Evolutionary conservation across 2,329 filamentous ascomycete genomes (phyloP).

Genomic region (Hymenoscyphus fructigenus): DNA sequence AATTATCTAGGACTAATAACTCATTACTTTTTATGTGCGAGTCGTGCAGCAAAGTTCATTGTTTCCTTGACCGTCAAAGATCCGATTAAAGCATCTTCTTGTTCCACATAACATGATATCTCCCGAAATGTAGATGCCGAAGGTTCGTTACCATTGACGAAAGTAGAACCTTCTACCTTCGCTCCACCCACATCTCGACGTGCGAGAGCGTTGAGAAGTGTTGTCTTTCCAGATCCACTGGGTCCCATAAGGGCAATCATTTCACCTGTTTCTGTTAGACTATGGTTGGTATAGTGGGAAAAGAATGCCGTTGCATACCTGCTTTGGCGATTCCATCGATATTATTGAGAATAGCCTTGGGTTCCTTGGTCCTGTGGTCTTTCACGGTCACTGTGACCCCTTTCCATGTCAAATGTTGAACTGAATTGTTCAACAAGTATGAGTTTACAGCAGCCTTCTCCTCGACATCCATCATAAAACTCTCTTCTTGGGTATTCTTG

Average conservation of each 20-base stretch:
- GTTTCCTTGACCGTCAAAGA: slow-evolving; percentile 80
- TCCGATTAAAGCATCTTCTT: slow-evolving; percentile 82
- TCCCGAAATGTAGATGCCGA: slow-evolving; percentile 57
- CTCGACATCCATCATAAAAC: slow-evolving; percentile 29
- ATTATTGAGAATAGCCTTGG: slow-evolving; percentile 61
- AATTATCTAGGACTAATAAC: background rate
- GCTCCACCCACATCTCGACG: slow-evolving; percentile 53
- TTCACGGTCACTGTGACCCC: slow-evolving; percentile 70
- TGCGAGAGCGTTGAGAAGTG: slow-evolving; percentile 77
- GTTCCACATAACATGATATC: slow-evolving; percentile 78
- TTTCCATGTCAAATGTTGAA: slow-evolving; percentile 65
- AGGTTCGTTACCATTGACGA: slow-evolving; percentile 61
- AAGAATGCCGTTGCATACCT: slow-evolving; percentile 41
- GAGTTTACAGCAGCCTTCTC: slow-evolving; percentile 25
- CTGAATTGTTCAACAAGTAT: slow-evolving; percentile 61
- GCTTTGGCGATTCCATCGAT: slow-evolving; percentile 64
- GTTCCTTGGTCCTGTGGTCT: slow-evolving; percentile 63
- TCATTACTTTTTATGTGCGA: slow-evolving; percentile 56
- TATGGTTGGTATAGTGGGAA: background rate
- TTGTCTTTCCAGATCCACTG: slow-evolving; percentile 74
- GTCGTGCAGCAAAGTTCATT: slow-evolving; percentile 71
- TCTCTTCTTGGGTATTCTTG: background rate
- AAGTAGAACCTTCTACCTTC: slow-evolving; percentile 53
- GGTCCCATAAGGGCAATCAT: slow-evolving; percentile 82
- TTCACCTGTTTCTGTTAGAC: slow-evolving; percentile 52